A percentile compares a stretch with the other conserved stretches of the same genome.
These are phyloP conservation scores for Gracilaria caudata DNA, from an alignment of 23 red algal genomes.

Conservation along the genomic window DNA sequence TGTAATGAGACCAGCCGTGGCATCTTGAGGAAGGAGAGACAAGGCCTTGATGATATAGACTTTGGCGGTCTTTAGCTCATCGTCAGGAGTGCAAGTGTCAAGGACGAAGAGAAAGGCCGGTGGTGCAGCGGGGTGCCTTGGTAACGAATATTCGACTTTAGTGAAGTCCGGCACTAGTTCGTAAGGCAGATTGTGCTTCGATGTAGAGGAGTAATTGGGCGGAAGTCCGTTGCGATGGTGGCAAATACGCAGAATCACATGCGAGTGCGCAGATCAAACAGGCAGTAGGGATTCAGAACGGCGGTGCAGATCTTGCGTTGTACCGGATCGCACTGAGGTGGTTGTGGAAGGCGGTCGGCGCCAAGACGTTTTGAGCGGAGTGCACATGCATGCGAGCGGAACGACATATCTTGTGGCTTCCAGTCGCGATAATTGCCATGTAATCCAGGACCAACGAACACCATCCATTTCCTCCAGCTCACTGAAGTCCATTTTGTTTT, in stretches of 20 bases:
- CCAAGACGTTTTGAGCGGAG: conserved; percentile 80
- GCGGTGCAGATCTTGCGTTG: conserved; percentile 71
- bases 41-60: conserved; percentile 92
- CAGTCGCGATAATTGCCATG: conserved; percentile 86
- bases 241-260: conserved; percentile 97
- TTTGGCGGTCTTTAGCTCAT: conserved; percentile 86
- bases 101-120: conserved; percentile 95
- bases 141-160: conserved; percentile 88
- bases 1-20: conserved; percentile 86
- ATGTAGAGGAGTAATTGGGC: conserved; percentile 91
- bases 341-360: conserved; percentile 60
- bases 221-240: conserved; percentile 89
- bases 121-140: conserved; percentile 71
- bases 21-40: conserved; percentile 80
- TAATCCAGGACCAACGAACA: conserved; percentile 93
- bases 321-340: conserved; percentile 89
- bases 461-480: conserved; percentile 98
- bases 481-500: conserved; percentile 72
- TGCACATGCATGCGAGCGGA: conserved; percentile 96
- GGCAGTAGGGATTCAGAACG: conserved; percentile 95
- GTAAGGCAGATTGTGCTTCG: conserved; percentile 83
- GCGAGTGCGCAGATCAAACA: conserved; percentile 77
- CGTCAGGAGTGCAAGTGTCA: conserved; percentile 79
- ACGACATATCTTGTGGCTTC: conserved; percentile 92
- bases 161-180: conserved; percentile 98